Evolutionary conservation across 192 early-diverging fungal genomes (phyloP), one percentile per base, ranked within the genome.

Genomic region (Ambispora gerdemannii): DNA sequence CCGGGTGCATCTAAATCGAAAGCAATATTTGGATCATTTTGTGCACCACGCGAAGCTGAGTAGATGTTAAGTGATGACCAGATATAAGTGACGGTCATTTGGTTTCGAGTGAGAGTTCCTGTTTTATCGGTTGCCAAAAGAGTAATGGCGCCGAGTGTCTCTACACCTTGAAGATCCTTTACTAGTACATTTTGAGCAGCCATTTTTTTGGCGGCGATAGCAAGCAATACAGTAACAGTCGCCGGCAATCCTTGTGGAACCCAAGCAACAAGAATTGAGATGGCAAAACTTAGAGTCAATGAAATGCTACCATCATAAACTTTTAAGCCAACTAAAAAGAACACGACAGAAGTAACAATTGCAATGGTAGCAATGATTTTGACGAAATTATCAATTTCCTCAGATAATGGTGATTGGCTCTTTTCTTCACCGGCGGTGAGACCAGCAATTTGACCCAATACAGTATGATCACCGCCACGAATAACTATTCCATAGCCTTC

Each of bases 71-170:
- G 75, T 31, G 87, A 87, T 43, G 91, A 83, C 96, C 96, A 98
- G 22, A 98, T 67, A 80, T 92, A 90, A 66, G 94, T 91, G 0
- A 93, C 92, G 6, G 92, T 95, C 96, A 98, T 98, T 77, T 96
- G 95, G 77, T 96, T 98, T 65, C 92, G 83, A 33, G 96, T 98
- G 67, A 98, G 82, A 53, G 96, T 98, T 63, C 96, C 96, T 13
- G 96, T 97, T 77, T 98, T 98, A 80, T 98, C 96, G 3, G 95
- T 98, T 25, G 96, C 96, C 36, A 98, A 85, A 22, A 97, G 81
- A 33, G 96, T 98, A 67, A 98, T 95, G 10, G 95, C 96, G 58
- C 96, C 96, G 27, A 98, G 86, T 15, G 96, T 98, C 75, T 98
- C 96, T 15, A 98, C 96, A 75, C 93, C 94, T 71, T 93, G 91